Evolutionary conservation across 176 grass and related monocot genomes (phyloP), one percentile per base, ranked within the genome.

Genomic region (Thinopyrum elongatum): DNA sequence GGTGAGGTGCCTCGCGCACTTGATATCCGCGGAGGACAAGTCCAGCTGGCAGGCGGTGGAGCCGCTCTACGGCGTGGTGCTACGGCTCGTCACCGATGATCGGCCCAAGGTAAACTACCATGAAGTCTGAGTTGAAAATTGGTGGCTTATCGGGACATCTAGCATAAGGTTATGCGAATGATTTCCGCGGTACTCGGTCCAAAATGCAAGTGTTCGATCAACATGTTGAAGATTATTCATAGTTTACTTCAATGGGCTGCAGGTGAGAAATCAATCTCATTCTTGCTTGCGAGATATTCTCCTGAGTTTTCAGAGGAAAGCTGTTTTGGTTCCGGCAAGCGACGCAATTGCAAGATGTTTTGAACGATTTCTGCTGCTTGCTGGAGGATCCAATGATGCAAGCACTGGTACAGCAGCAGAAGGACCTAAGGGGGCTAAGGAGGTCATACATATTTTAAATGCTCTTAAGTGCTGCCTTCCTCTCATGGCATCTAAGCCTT

Each of bases 301-400:
- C 51, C 79, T 61, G 39, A 95, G 90, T 89, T 98, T 95, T 31
- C 93, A 94, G 66, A 81, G 82, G 41, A 74, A 90, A 60, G 26
- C 88, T 68, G n/a, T 95, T 81, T 65, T 94, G 82, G 82, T 94
- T 47, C 88, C 70, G 8, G 96, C 90, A 34, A 94, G 96, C 35
- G 90, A 98, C 74, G 81, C 21, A 76, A 91, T 94, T 47, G 88
- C 88, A 35, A 79, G 69, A 49, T 84, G 55, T 65, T 98, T 98
- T 76, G 90, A 95, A 85, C 89, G 92, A n/a, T 88, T 92, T 91
- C 76, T 98, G 69, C 83, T 98, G 26, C 90, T 98, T 86, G 93
- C 96, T 67, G 93, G 96, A 62, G 96, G 93, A 58, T 98, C 93
- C 70, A 85, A 33, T 65, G 86, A 85, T 81, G 64, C 71, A 61